phyloP scores from a whole-genome alignment of 257 asterid species.

The Orobanche coerulescens region DNA sequence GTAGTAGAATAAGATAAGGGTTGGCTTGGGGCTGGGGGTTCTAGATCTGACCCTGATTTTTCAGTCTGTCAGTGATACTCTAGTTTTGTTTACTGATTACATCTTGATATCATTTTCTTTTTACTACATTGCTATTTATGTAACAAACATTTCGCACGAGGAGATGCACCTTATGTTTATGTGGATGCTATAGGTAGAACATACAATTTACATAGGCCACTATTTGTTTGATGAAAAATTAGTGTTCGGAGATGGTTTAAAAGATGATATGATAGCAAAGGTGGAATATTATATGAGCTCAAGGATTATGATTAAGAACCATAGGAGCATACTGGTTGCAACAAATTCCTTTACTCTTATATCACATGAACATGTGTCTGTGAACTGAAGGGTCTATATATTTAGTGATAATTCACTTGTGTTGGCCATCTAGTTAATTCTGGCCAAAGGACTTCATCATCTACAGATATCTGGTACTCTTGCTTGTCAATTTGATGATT shows the following conservation, averaged over 20 bases:
- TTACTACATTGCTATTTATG: not conserved
- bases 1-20: not conserved
- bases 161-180: not conserved
- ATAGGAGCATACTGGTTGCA: slow-evolving; percentile 1
- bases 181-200: not conserved
- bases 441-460: slow-evolving; percentile 2
- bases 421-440: not conserved
- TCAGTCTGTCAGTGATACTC: not conserved
- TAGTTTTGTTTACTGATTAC: not conserved
- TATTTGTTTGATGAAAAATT: slow-evolving; percentile 4
- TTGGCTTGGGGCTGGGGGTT: not conserved
- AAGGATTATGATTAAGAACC: slow-evolving; percentile 10
- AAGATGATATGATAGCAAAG: not conserved
- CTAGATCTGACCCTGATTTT: slow-evolving; percentile 6
- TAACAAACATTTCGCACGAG: not conserved
- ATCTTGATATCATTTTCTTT: not conserved
- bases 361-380: not conserved
- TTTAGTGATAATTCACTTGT: not conserved
- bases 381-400: not conserved
- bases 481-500: not conserved
- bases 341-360: slow-evolving; percentile 7
- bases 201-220: not conserved
- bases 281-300: not conserved
- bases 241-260: slow-evolving; percentile 1
- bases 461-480: not conserved